Percentiles rank a stretch among this genome's conserved stretches.
Conservation (phyloP, 2,329 filamentous ascomycete genomes). For the Aureobasidium sp. region DNA sequence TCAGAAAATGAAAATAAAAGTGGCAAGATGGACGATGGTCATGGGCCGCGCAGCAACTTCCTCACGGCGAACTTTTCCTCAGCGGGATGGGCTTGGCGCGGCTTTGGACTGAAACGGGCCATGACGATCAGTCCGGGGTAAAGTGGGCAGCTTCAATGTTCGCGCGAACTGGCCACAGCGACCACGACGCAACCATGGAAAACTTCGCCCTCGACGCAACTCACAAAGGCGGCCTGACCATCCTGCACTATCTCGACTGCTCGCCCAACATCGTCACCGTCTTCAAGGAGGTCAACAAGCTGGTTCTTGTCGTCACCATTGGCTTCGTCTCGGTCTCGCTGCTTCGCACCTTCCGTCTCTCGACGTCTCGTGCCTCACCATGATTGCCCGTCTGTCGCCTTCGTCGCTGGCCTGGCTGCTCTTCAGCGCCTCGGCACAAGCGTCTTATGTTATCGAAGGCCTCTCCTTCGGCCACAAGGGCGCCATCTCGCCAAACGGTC, state of each 20-base stretch:
- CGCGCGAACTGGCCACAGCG: conserved; percentile 3
- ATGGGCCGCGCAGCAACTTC: background rate
- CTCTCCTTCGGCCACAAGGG: conserved; percentile 70
- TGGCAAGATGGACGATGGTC: background rate
- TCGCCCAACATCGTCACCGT: conserved; percentile 43
- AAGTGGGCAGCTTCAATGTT: background rate
- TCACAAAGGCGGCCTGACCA: conserved; percentile 30
- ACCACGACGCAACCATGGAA: conserved; percentile 24
- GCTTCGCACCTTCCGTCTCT: conserved; percentile 17
- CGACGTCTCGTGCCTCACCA: background rate
- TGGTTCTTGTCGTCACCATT: conserved; percentile 42
- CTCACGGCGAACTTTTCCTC: conserved; percentile 5
- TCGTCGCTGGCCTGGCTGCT: conserved; percentile 22
- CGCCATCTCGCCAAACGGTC: conserved; percentile 56
- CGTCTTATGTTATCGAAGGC: conserved; percentile 24
- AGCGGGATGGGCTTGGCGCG: background rate
- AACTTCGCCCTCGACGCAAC: conserved; percentile 26
- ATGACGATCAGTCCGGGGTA: conserved; percentile 8
- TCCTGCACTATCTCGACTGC: conserved; percentile 47
- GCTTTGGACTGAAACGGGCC: background rate
- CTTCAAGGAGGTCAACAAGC: conserved; percentile 45
- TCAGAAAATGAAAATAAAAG: background rate
- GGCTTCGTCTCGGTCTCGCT: conserved; percentile 28
- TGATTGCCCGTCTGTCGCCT: background rate
- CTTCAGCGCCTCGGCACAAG: conserved; percentile 22